A percentile compares a stretch with the other conserved stretches of the same genome.
Conservation (phyloP, 768 basidiomycete genomes). For the Pleurotus tuoliensis region DNA sequence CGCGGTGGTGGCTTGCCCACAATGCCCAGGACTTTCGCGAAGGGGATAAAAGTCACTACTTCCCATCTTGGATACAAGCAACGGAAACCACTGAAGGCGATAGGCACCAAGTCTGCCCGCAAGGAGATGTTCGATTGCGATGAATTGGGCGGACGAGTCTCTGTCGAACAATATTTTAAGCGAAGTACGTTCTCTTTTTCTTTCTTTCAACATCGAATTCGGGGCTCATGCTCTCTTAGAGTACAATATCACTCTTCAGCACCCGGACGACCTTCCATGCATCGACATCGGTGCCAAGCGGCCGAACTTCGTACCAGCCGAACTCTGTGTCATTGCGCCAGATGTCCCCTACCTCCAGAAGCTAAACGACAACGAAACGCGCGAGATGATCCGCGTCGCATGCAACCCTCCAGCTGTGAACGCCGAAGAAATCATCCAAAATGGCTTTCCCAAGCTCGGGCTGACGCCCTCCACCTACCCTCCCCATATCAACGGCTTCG, state of each 20-base stretch:
- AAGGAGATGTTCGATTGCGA: slow-evolving; percentile 43
- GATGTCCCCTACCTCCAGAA: slow-evolving; percentile 59
- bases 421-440: slow-evolving; percentile 49
- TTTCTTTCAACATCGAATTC: background rate
- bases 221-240: slow-evolving; percentile 31
- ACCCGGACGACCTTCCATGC: slow-evolving; percentile 47
- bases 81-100: slow-evolving; percentile 42
- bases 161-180: slow-evolving; percentile 62
- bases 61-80: slow-evolving; percentile 49
- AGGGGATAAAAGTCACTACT: slow-evolving; percentile 55
- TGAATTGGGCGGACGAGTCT: slow-evolving; percentile 48
- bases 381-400: slow-evolving; percentile 67
- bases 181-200: slow-evolving; percentile 41
- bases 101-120: slow-evolving; percentile 33
- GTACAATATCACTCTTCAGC: slow-evolving; percentile 45
- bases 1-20: slow-evolving; percentile 38
- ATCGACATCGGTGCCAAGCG: slow-evolving; percentile 40
- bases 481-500: slow-evolving; percentile 49
- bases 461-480: slow-evolving; percentile 26
- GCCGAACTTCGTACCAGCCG: slow-evolving; percentile 52
- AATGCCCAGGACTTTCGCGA: slow-evolving; percentile 44
- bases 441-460: slow-evolving; percentile 58
- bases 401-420: slow-evolving; percentile 61
- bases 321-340: slow-evolving; percentile 61
- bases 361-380: slow-evolving; percentile 57